Percentiles rank a stretch among this genome's conserved stretches.
These are phyloP conservation scores for Exophiala mesophila DNA, from an alignment of 2,329 filamentous ascomycete genomes.

Conservation along the genomic window DNA sequence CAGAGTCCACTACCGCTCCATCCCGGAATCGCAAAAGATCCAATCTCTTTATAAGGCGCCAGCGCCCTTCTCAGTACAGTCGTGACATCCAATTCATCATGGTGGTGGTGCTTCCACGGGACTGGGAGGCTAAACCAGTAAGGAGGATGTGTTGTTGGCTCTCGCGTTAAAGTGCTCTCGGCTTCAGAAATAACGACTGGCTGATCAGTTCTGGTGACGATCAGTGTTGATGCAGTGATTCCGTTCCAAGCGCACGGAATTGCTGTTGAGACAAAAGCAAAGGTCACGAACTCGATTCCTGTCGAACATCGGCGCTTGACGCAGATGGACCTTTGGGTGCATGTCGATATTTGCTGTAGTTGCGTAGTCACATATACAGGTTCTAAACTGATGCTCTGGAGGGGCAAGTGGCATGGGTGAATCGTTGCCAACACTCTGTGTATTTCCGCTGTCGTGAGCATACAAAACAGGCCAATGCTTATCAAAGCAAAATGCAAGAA, in stretches of 20 bases:
- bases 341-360: constrained; percentile 9
- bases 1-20: constrained; percentile 9
- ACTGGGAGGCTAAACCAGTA: neutral
- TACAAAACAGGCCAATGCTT: neutral
- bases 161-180: neutral
- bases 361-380: constrained; percentile 5
- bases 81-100: constrained; percentile 1
- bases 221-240: constrained; percentile 5
- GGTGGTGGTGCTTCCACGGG: neutral
- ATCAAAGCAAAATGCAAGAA: neutral
- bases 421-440: constrained; percentile 2
- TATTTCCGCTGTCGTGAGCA: neutral
- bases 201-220: constrained; percentile 11
- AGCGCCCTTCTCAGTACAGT: constrained; percentile 10
- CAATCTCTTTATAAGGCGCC: constrained; percentile 10
- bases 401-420: constrained; percentile 1
- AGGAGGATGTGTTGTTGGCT: neutral
- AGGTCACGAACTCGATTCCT: constrained; percentile 10
- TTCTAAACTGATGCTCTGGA: neutral
- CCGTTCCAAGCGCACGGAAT: constrained; percentile 16
- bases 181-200: constrained; percentile 4
- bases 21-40: constrained; percentile 12
- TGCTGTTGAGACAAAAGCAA: constrained; percentile 13
- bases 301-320: constrained; percentile 1
- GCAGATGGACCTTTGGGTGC: neutral